phyloP scores from a whole-genome alignment of 352 stramenopile genomes.

The Globisporangium paddicum region DNA sequence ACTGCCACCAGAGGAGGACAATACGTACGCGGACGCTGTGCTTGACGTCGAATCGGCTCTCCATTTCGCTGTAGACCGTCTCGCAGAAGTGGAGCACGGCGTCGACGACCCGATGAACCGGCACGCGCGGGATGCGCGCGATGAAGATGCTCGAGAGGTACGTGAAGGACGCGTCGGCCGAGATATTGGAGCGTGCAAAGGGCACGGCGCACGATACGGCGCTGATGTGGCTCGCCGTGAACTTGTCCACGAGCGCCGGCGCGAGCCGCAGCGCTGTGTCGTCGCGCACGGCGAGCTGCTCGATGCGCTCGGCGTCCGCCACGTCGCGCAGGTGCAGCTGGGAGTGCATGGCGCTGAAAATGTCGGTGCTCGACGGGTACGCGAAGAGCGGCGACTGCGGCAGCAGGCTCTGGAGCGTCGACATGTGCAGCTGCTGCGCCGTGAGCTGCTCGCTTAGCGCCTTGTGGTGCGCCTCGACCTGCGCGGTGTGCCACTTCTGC shows the following conservation, averaged over 20 bases:
- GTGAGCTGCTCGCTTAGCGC: neutral
- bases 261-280: constrained; percentile 23
- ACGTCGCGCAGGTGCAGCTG: constrained; percentile 5
- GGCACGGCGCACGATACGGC: constrained; percentile 23
- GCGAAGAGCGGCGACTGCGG: constrained; percentile 5
- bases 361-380: neutral
- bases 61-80: constrained; percentile 26
- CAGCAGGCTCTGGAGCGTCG: constrained; percentile 8
- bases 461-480: constrained; percentile 7
- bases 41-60: constrained; percentile 21
- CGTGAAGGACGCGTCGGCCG: constrained; percentile 38
- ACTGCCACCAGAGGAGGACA: neutral
- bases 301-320: constrained; percentile 16
- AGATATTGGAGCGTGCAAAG: constrained; percentile 52
- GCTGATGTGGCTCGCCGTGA: constrained; percentile 26
- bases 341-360: constrained; percentile 5
- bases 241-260: constrained; percentile 31
- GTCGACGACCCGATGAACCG: constrained; percentile 24
- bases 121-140: constrained; percentile 28
- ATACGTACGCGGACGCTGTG: constrained; percentile 14
- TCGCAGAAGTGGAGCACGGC: constrained; percentile 36
- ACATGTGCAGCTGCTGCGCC: constrained; percentile 11
- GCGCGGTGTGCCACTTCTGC: constrained; percentile 5
- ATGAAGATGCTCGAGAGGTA: constrained; percentile 50
- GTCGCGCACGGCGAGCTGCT: constrained; percentile 26